Base-by-base conservation (phyloP, 441 rosid species). In the Populus hybrid region DNA sequence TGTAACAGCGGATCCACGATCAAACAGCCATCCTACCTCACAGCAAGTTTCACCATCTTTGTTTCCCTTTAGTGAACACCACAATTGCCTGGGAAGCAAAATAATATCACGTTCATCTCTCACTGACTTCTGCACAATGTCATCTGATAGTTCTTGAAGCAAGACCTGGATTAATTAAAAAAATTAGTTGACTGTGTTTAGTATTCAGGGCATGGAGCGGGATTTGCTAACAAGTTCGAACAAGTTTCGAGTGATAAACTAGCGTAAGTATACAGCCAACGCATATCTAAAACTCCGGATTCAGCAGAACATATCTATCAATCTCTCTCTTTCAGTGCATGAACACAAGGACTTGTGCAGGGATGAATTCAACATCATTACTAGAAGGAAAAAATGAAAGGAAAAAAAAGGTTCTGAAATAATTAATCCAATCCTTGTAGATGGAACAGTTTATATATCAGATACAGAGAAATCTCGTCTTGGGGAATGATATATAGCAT, bases 21-120 rank as follows among this genome's bases (percentile, higher is more conserved):
- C 84, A 73, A 80, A 84, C 77, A 88, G 69, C 98, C 98, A 93
- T 65, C 97, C 97, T 10, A 84, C 97, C 83, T 94, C 91, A 70
- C 76, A 80, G 34, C 57, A 73, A 68, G 87, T 87, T 80, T 85
- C 89, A 11, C 87, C 79, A 64, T 81, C 85, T 77, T 82, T 84
- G 38, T 71, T 80, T 82, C 77, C 88, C 81, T 83, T 85, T 63
- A 86, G 64, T 30, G 92, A 88, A 30, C 32, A 30, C 32, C 32
- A 30, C 32, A 30, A 30, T 30, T 30, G 89, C 82, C 84, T 88
- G 0, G 97, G 99, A 75, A 95, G 99, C 89, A 90, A 81, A 64
- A 87, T 72, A 57, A 91, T 84, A 79, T 84, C 80, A 28, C 38
- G 24, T 76, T 81, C 92, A 68, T 93, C 92, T 85, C 94, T 86